Percentiles rank a stretch among this genome's conserved stretches.
Evolutionary conservation across 2,329 filamentous ascomycete species (phyloP).

Genomic region (Sphaerulina vaccinii): DNA sequence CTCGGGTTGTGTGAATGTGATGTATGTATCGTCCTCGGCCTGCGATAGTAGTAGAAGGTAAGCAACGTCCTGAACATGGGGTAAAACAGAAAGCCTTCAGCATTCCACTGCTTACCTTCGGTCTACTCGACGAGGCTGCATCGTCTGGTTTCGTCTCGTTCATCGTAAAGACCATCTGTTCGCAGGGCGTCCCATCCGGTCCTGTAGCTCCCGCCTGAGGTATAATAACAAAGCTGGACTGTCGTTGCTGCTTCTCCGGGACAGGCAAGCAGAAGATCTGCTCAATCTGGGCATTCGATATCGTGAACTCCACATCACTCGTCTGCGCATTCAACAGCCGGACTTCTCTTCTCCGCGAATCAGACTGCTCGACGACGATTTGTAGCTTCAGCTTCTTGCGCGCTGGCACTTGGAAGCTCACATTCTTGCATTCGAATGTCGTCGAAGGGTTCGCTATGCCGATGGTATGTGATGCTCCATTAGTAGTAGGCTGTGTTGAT

Average conservation of each 20-base stretch:
- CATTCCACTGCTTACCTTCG: too few species aligned
- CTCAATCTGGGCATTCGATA: conserved; percentile 53
- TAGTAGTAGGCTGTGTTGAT: conserved; percentile 8
- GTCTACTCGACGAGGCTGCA: conserved; percentile 41
- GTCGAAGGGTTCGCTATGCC: conserved; percentile 36
- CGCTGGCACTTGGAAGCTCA: conserved; percentile 62
- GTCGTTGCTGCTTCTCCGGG: conserved; percentile 62
- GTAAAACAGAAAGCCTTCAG: too few species aligned
- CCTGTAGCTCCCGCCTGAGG: conserved; percentile 51
- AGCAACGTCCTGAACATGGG: too few species aligned
- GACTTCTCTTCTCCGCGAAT: conserved; percentile 29
- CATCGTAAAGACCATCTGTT: conserved; percentile 62
- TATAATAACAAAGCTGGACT: conserved; percentile 63
- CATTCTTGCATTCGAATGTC: conserved; percentile 51
- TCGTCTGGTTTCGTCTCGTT: conserved; percentile 50
- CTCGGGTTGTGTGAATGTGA: conserved; percentile 44
- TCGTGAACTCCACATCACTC: conserved; percentile 41
- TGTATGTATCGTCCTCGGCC: conserved; percentile 47
- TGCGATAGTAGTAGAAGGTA: too few species aligned
- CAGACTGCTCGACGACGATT: conserved; percentile 43
- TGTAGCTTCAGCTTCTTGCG: conserved; percentile 64
- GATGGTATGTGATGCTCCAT: conserved; percentile 12
- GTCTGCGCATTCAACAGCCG: conserved; percentile 31
- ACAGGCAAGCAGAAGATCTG: conserved; percentile 62
- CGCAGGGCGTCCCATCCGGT: conserved; percentile 40